Conservation (phyloP, 176 grass and related monocot species). For the Oropetium thomaeum region DNA sequence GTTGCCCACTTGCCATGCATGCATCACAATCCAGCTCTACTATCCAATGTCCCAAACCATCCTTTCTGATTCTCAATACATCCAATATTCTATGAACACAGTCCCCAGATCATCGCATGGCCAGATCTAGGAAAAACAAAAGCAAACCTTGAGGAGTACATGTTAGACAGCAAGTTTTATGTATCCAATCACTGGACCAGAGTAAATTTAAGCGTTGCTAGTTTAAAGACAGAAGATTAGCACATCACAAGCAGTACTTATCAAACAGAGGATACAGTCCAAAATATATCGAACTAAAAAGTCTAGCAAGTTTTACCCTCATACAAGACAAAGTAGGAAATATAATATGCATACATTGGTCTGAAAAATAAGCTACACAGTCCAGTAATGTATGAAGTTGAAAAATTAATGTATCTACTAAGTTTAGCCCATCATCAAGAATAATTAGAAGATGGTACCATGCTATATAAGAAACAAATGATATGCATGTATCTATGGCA, state of each 20-base stretch:
- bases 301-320: neutral
- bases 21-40: constrained; percentile 52
- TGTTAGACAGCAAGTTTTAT: constrained; percentile 31
- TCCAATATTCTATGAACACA: constrained; percentile 47
- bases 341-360: neutral
- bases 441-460: neutral
- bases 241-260: constrained; percentile 9
- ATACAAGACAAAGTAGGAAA: neutral
- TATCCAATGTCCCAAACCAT: constrained; percentile 56
- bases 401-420: neutral
- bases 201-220: constrained; percentile 17
- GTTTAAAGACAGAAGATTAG: neutral
- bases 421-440: neutral
- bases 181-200: constrained; percentile 20
- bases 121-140: constrained; percentile 62
- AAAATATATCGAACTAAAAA: neutral
- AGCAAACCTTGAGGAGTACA: constrained; percentile 43
- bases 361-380: neutral
- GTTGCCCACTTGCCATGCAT: constrained; percentile 40
- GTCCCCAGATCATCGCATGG: constrained; percentile 48
- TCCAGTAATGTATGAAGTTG: neutral
- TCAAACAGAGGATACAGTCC: neutral
- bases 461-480: neutral
- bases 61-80: constrained; percentile 36
- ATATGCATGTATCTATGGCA: neutral